Base-by-base conservation (phyloP, 495 filamentous ascomycete genomes). In the Neurospora sp. region DNA sequence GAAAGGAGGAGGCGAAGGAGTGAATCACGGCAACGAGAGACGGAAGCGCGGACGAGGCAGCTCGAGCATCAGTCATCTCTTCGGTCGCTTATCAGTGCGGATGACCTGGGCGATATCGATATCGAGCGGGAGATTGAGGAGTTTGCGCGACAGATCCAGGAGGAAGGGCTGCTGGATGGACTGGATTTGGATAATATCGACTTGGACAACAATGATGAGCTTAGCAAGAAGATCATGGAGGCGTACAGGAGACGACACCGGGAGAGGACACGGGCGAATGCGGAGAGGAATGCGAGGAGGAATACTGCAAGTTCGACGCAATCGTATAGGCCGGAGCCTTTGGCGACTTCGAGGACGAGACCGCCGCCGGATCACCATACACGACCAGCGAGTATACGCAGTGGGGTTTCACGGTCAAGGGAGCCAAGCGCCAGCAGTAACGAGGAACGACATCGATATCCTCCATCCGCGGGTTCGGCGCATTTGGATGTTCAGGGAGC, bases 21-120 rank as follows among this genome's bases (percentile, higher is more conserved):
- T 69, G 83, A 81, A 73, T 81, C 78, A 14, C 76, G 78, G n/a
- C 83, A 82, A 48, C 71, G 81, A 20, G 77, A 75, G 40, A 76
- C 75, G 38, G 77, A 77, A 71, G 82, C 80, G 59, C 80, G 91
- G 72, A 39, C 39, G 41, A 20, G 77, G 20, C 90, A 88, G 46
- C 84, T 97, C 69, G 92, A 93, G 79, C 94, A 97, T 75, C 94
- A 97, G 82, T 89, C 91, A 0, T 96, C 93, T 74, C 84, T 97
- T 76, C 85, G 94, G 72, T 95, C 91, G n/a, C 77, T 97, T 75
- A 86, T 97, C 72, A 93, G 91, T 75, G 83, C 89, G 14, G 92
- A 91, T 1, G 92, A 94, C 75, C 79, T 91, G n/a, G 92, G 92
- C 77, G 85, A 86, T 23, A 82, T 84, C 66, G 93, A 94, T 72